phyloP scores from a whole-genome alignment of 1,284 basidiomycete species.

The Heterobasidion occidentale region DNA sequence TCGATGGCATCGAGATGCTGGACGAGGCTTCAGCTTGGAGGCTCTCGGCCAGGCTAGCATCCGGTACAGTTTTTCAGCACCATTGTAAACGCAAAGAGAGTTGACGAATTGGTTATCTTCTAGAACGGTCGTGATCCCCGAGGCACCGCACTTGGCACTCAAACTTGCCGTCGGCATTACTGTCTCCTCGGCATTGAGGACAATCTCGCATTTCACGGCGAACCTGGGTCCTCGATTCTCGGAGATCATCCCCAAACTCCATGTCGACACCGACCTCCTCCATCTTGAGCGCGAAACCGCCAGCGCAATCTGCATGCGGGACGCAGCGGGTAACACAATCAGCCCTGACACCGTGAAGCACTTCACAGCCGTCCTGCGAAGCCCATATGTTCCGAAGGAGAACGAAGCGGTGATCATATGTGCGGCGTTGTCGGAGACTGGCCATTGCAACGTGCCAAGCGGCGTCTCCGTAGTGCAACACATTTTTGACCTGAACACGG shows the following conservation, averaged over 20 bases:
- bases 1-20: constrained; percentile 30
- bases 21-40: constrained; percentile 28
- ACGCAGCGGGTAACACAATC: constrained; percentile 14
- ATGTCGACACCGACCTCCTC: constrained; percentile 30
- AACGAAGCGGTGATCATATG: constrained; percentile 36
- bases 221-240: constrained; percentile 46
- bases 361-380: constrained; percentile 36
- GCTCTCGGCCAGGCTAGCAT: constrained; percentile 42
- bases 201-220: constrained; percentile 48
- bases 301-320: constrained; percentile 30
- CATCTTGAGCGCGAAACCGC: constrained; percentile 35
- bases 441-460: constrained; percentile 27
- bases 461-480: constrained; percentile 37
- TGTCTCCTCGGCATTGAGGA: constrained; percentile 43
- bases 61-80: constrained; percentile 25
- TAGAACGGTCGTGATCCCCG: constrained; percentile 37
- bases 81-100: neutral
- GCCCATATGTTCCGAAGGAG: constrained; percentile 26
- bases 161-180: constrained; percentile 44
- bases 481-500: constrained; percentile 33
- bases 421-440: constrained; percentile 40
- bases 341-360: constrained; percentile 41
- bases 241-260: constrained; percentile 36
- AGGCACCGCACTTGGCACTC: constrained; percentile 31
- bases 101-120: constrained; percentile 14